phyloP scores from a whole-genome alignment of 1,139 yeast species.

The Hemisphaericaspora xylofermentans region DNA sequence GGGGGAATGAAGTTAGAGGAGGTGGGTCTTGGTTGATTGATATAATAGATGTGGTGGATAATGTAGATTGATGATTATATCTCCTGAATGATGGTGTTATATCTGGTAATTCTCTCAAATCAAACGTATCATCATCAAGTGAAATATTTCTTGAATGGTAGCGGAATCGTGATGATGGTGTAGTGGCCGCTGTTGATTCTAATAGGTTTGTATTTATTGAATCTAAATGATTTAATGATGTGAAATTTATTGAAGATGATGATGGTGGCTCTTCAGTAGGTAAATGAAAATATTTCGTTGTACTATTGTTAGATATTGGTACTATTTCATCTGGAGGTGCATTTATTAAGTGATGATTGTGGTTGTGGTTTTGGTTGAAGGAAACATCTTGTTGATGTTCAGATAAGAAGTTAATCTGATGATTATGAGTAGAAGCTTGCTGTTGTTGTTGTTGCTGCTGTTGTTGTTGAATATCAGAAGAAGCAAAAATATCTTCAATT shows the following conservation, averaged over 20 bases:
- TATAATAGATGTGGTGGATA: constrained; percentile 16
- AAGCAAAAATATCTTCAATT: background rate
- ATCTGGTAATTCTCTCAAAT: constrained; percentile 9
- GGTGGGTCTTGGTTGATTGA: constrained; percentile 18
- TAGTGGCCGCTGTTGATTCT: too few relatives aligned
- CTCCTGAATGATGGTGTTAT: constrained; percentile 9
- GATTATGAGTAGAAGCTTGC: constrained; percentile 6
- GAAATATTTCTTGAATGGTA: constrained; percentile 31
- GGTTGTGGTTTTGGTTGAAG: too few relatives aligned
- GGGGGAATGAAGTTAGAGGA: constrained; percentile 10
- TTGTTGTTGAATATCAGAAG: too few relatives aligned
- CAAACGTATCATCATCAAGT: constrained; percentile 23
- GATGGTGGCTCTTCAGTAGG: too few relatives aligned
- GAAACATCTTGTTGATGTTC: too few relatives aligned
- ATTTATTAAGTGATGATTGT: constrained; percentile 5
- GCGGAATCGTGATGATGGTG: too few relatives aligned
- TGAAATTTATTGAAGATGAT: constrained; percentile 4
- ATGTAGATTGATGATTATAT: constrained; percentile 3
- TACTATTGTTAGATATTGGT: constrained; percentile 22
- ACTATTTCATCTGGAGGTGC: constrained; percentile 20
- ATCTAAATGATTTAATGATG: constrained; percentile 5
- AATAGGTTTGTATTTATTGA: constrained; percentile 5
- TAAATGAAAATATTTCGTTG: constrained; percentile 11
- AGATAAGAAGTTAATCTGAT: too few relatives aligned
- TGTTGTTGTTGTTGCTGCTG: too few relatives aligned